Evolutionary conservation across 306 rosid species (phyloP), one percentile per base, ranked within the genome.

Genomic region (Malus domestica): DNA sequence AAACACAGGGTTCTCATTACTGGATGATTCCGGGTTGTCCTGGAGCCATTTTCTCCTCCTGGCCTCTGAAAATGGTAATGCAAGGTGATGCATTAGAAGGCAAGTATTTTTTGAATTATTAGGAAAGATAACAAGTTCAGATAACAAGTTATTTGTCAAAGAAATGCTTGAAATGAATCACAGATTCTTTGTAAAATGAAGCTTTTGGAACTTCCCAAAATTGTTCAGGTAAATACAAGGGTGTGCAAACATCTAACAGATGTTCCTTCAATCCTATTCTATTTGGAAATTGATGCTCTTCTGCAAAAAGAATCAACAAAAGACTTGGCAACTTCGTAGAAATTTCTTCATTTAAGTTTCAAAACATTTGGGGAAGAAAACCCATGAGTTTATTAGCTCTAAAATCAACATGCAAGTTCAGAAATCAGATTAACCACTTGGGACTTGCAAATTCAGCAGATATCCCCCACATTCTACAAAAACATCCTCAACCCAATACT

Each of bases 1-100:
- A 63, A 89, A 76, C 30, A 95, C 84, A 54, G 97, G 99, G 20
- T 73, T 84, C 22, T 90, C 92, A 30, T 95, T 95, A 72, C 77
- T 92, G 67, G 97, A 85, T 68, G 99, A 85, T 83, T 92, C 97
- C 4, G 96, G 99, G 80, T 89, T 88, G 68, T 69, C 84, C 86
- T 92, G 89, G 15, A 90, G 90, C 99, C 99, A 90, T 80, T 92
- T 95, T 75, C 99, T 90, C 74, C 99, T 92, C 78, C 89, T 87
- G 38, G 99, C 97, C 96, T 95, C 99, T 95, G 25, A 25, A 25
- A 25, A 25, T 25, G 25, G 25, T 25, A 25, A 25, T 25, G 25
- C 25, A 25, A 25, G 25, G 25, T 25, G 25, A 25, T 25, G 25
- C 25, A 25, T 25, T 10, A 82, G 70, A 80, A 83, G 73, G 67